These are phyloP conservation scores for Dipodascus geniculatus DNA, from an alignment of 805 yeast genomes.

Conservation along the genomic window DNA sequence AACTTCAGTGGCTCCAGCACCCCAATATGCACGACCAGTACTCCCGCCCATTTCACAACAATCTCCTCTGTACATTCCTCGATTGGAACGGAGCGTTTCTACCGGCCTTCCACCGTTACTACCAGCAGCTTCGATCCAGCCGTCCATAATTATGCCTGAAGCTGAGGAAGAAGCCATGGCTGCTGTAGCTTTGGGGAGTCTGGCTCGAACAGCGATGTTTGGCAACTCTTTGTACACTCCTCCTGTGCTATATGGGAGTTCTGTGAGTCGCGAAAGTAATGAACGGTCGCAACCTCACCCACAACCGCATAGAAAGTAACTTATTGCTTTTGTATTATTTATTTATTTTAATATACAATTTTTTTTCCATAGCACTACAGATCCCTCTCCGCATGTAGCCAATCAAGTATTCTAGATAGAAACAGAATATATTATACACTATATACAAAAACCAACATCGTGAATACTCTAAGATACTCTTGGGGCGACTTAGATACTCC, in stretches of 20 bases:
- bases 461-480: too few species aligned
- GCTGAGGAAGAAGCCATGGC: not conserved
- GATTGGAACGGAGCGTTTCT: not conserved
- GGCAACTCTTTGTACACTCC: not conserved
- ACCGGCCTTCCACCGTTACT: not conserved
- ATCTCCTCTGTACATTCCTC: conserved; percentile 1
- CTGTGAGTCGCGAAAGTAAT: conserved; percentile 4
- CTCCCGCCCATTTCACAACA: not conserved
- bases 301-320: not conserved
- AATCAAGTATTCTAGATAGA: not conserved
- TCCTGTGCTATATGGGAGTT: not conserved
- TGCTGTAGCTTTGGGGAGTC: not conserved
- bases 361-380: not conserved
- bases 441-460: not conserved
- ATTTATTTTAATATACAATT: not conserved
- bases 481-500: too few species aligned
- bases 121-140: not conserved
- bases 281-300: conserved; percentile 5
- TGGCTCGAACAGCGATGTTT: not conserved
- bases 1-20: not conserved
- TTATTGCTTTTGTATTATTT: not conserved
- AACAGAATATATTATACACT: not conserved
- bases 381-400: not conserved
- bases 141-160: not conserved
- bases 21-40: not conserved